Evolutionary conservation across 2,329 filamentous ascomycete genomes (phyloP).

Genomic region (Botrytis porri): DNA sequence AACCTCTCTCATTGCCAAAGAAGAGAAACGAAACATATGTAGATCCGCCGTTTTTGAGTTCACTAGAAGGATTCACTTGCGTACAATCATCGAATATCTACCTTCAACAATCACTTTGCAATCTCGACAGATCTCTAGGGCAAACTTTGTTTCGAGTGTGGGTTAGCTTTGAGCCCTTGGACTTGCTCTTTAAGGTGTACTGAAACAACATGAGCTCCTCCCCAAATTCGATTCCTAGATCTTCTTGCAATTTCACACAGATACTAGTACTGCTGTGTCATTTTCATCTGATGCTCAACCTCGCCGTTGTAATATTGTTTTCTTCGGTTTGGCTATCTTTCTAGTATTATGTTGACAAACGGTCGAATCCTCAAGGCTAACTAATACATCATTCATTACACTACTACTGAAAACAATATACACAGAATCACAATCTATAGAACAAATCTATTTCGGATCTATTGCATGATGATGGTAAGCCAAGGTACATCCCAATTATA

Average conservation of each 20-base stretch:
- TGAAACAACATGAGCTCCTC: background rate
- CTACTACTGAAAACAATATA: background rate
- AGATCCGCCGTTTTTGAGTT: background rate
- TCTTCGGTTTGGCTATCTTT: background rate
- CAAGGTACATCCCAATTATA: background rate
- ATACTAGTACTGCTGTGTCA: background rate
- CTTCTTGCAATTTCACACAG: background rate
- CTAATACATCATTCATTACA: background rate
- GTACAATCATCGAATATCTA: background rate
- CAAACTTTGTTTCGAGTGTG: background rate
- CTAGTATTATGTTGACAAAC: background rate
- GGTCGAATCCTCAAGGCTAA: background rate
- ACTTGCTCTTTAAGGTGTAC: background rate
- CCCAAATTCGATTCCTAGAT: background rate
- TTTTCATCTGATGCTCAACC: conserved; percentile 1
- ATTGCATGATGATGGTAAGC: background rate
- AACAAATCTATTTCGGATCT: background rate
- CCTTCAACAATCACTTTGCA: background rate
- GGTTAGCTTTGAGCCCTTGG: background rate
- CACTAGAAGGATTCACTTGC: conserved; percentile 1
- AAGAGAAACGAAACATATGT: background rate
- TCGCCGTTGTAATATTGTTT: background rate
- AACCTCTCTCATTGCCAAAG: background rate
- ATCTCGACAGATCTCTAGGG: background rate
- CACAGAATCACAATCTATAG: background rate